Base-by-base conservation (phyloP, 495 filamentous ascomycete genomes). In the Beverwykella pulmonaria region DNA sequence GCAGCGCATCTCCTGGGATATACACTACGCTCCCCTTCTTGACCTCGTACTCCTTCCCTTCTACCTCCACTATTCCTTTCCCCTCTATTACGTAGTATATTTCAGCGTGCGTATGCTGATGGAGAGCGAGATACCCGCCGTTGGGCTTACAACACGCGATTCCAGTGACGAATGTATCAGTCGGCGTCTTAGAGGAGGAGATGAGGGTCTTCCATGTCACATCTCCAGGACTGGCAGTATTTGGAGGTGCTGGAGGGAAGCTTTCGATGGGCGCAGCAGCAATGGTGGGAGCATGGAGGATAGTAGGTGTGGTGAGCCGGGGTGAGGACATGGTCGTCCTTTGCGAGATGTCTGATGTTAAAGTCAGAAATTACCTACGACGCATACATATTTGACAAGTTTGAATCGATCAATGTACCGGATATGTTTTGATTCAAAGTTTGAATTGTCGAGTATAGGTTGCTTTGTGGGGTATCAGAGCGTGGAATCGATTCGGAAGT, bases 131-230 rank as follows among this genome's bases (percentile, higher is more conserved):
- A 59, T 59, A 36, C 19, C 62, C 62, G 29, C 54, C 53, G 34
- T 53, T 44, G 14, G 53, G 32, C 14, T 20, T 20, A 30, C 62
- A 65, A 3, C 10, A 57, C 15, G 41, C 62, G 25, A 65, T 65
- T 17, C 62, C 62, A 1, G 62, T 2, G 15, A 54, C 50, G 30
- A 65, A 59, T n/a, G 62, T 65, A 29, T 58, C 32, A 8, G 53
- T 52, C 2, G 62, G 46, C 4, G 53, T 39, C 41, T 39, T 26
- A 1, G 49, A 23, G 1, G 53, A 10, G 0, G 62, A 59, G 27
- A 65, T 15, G 4, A 65, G 25, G 10, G 62, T 65, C 22, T 59
- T 59, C 62, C 62, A 65, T 8, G 62, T 59, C 15, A 65, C 62
- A 46, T 59, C 50, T 8, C 62, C 62, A 26, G 25, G 36, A 7